Base-by-base conservation (phyloP, 805 yeast species). In the Candida andamanensis region DNA sequence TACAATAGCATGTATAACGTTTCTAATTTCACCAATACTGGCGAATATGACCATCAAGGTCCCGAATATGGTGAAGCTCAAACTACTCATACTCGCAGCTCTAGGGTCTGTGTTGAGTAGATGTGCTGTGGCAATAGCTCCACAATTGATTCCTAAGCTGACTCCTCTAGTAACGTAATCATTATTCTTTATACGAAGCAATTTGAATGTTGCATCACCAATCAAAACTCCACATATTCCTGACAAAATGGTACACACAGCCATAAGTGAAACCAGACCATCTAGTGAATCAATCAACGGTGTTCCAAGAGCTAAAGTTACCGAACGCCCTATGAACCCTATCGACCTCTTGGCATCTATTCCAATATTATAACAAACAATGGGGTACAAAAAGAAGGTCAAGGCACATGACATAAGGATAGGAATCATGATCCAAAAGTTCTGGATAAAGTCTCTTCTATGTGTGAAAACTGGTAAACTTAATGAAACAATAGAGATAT, bases 61-160 rank as follows among this genome's bases (percentile, higher is more conserved):
- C 5, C 94, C 94, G 50, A 74, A 84, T 14, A 81, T 50, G 14
- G 80, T 76, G 55, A 84, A 84, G 40, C 83, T 70, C 46, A 84
- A 63, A 5, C 81, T 71, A 39, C 85, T 76, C 69, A 84, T 74
- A 3, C 87, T 85, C 2, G 87, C 89, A 11, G 92, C 90, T 43
- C 90, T 63, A 10, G 92, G 83, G 47, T 83, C 87, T 19, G 69
- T 68, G 17, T 73, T 72, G 21, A 84, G 55, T 28, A 84, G 57
- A 52, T 80, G 81, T 0, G 90, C 89, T 2, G 94, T 81, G 4
- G 87, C 85, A 30, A 84, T 80, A 1, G 95, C 94, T 7, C 89
- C 85, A 48, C 89, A 81, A 47, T 80, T 80, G 30, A 80, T 69
- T 4, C 94, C 95, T 29, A 82, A 56, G 0, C 86, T 77, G 13